Evolutionary conservation across 108 stramenopile genomes (phyloP), one percentile per base, ranked within the genome.

Genomic region (Cyclotella sp.): DNA sequence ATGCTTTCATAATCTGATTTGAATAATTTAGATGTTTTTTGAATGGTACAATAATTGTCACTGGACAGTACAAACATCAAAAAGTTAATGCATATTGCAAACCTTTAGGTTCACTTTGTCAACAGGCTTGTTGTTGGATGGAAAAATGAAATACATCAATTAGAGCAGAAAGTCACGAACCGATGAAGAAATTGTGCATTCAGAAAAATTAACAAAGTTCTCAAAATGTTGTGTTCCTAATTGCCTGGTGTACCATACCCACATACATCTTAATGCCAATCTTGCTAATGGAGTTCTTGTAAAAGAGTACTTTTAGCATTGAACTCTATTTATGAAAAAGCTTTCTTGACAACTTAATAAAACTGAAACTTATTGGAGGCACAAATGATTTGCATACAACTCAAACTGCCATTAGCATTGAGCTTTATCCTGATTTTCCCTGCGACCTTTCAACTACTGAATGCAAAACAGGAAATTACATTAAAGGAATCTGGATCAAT

Each of bases 41-140:
- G 30, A 10, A 61, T 21, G 15, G 30, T 15, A 61, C 60, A 16
- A 61, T 61, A 13, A 39, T 61, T 61, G 29, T 61, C 15, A 71
- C 70, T 0, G 70, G 72, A 15, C 62, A 73, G 19, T 62, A 73
- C 45, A 45, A 73, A 63, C 72, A 60, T 0, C 60, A 62, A n/a
- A 47, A 63, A 52, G n/a, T 73, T 0, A 73, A 73, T 40, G 59
- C 45, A 19, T 62, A 46, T 19, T 21, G 72, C 60, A 5, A 30
- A 6, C 2, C 47, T 73, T 28, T 73, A 60, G 72, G 72, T 60
- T 3, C 16, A 49, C 12, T 45, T 34, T 52, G 62, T 21, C 45
- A 49, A 52, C 18, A 73, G 60, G 3, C 72, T 62, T 51, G 72
- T 73, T 4, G n/a, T 73, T 30, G 43, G 60, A 61, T 73, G 60